Conservation (phyloP, 306 rosid genomes). For the Cucurbita maxima region DNA sequence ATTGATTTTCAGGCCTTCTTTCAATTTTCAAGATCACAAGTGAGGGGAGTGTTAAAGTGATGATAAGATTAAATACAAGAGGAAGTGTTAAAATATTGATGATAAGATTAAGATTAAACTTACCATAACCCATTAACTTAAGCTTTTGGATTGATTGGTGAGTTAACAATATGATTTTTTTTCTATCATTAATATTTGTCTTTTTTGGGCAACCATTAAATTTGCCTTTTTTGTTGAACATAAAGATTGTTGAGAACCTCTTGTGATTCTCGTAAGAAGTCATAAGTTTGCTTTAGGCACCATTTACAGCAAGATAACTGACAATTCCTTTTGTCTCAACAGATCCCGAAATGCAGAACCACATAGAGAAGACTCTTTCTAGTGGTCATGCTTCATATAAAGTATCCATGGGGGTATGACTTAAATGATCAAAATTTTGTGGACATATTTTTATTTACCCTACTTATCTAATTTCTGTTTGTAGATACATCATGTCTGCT, state of each 20-base stretch:
- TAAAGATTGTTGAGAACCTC: not conserved
- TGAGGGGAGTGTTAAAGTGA: too few species aligned
- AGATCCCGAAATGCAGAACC: slow-evolving; percentile 67
- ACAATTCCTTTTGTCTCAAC: slow-evolving; percentile 16
- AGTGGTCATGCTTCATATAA: slow-evolving; percentile 59
- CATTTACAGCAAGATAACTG: not conserved
- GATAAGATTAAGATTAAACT: too few species aligned
- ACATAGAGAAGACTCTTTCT: slow-evolving; percentile 54
- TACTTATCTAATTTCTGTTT: not conserved
- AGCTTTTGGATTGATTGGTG: too few species aligned
- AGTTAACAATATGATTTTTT: not conserved
- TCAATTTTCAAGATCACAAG: too few species aligned
- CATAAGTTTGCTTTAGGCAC: not conserved
- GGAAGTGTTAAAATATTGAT: too few species aligned
- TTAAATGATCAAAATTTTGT: slow-evolving; percentile 17
- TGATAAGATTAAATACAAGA: too few species aligned
- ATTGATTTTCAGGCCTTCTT: too few species aligned
- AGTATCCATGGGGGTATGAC: slow-evolving; percentile 55
- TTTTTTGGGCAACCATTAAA: not conserved
- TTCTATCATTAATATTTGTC: not conserved
- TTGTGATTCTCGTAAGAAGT: not conserved
- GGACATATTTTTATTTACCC: slow-evolving; percentile 7
- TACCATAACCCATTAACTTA: too few species aligned
- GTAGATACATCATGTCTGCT: not conserved
- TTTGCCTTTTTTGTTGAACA: not conserved